Evolutionary conservation across 495 filamentous ascomycete genomes (phyloP).

Genomic region (Glutinoglossum americanum): DNA sequence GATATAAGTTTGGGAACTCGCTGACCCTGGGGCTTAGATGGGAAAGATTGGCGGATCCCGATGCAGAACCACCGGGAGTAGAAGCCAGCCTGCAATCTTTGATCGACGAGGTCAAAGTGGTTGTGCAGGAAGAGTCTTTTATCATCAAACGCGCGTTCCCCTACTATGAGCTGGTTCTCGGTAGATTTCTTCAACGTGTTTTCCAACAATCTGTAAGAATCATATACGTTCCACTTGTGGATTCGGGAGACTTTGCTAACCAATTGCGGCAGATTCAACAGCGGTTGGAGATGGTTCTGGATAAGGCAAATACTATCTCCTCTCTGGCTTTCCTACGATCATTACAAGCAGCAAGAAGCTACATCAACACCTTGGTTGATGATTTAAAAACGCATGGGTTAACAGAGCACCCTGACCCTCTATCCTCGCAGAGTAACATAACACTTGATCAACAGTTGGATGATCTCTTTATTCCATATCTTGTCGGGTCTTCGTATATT

Average conservation of each 20-base stretch:
- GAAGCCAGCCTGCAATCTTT: constrained; percentile 83
- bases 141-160: constrained; percentile 93
- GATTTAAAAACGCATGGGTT: constrained; percentile 86
- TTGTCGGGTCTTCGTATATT: constrained; percentile 84
- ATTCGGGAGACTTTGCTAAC: neutral
- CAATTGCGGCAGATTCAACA: constrained; percentile 42
- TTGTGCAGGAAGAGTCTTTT: constrained; percentile 90
- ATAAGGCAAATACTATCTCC: constrained; percentile 77
- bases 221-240: neutral
- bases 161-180: constrained; percentile 81
- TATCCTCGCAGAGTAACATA: constrained; percentile 65
- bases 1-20: neutral
- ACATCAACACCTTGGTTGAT: constrained; percentile 68
- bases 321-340: constrained; percentile 81
- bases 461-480: constrained; percentile 88
- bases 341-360: constrained; percentile 69
- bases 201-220: constrained; percentile 62
- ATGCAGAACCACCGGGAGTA: constrained; percentile 71
- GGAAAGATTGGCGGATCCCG: constrained; percentile 85
- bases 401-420: constrained; percentile 83
- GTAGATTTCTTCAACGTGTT: constrained; percentile 78
- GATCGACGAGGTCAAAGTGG: constrained; percentile 78
- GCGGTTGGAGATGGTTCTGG: constrained; percentile 82
- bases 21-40: constrained; percentile 16
- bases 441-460: constrained; percentile 89